Conservation (phyloP, 768 basidiomycete genomes). For the Mycena metata region DNA sequence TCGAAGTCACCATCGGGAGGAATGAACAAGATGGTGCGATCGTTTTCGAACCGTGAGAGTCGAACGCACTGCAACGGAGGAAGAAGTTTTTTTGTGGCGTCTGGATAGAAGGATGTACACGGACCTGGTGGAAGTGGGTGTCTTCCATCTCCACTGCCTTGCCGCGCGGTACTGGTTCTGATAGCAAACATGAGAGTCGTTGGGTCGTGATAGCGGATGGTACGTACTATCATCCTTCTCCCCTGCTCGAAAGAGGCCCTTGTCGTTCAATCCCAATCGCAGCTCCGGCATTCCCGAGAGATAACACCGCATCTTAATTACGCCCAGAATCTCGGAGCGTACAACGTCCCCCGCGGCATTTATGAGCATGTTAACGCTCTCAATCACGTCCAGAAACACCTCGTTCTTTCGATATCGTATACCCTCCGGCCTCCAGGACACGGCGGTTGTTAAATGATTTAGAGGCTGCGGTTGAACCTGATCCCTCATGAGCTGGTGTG, state of each 20-base stretch:
- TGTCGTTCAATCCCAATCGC: constrained; percentile 95
- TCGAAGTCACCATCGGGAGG: constrained; percentile 98
- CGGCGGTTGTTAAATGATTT: constrained; percentile 87
- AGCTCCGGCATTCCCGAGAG: constrained; percentile 98
- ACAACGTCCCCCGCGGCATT: constrained; percentile 98
- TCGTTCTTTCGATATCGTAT: constrained; percentile 98
- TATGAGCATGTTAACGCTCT: constrained; percentile 91
- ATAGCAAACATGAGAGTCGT: too few relatives aligned
- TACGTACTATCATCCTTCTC: too few relatives aligned
- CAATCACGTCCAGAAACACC: constrained; percentile 97
- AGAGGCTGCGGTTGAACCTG: constrained; percentile 94
- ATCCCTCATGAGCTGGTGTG: constrained; percentile 89
- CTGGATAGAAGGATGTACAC: too few relatives aligned
- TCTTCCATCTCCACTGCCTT: constrained; percentile 99
- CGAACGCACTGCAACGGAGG: constrained; percentile 76
- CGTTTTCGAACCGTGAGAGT: constrained; percentile 96
- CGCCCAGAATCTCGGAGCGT: constrained; percentile 95
- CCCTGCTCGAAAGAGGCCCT: constrained; percentile 85
- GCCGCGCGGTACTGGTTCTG: constrained; percentile 79
- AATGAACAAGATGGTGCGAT: constrained; percentile 98
- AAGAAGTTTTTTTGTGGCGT: too few relatives aligned
- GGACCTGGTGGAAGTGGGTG: constrained; percentile 93
- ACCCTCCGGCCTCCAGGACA: constrained; percentile 97
- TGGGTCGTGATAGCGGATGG: too few relatives aligned
- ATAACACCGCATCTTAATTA: constrained; percentile 99